Percentiles rank a stretch among this genome's conserved stretches.
These are phyloP conservation scores for Rauvolfia tetraphylla DNA, from an alignment of 257 asterid genomes.

Conservation along the genomic window DNA sequence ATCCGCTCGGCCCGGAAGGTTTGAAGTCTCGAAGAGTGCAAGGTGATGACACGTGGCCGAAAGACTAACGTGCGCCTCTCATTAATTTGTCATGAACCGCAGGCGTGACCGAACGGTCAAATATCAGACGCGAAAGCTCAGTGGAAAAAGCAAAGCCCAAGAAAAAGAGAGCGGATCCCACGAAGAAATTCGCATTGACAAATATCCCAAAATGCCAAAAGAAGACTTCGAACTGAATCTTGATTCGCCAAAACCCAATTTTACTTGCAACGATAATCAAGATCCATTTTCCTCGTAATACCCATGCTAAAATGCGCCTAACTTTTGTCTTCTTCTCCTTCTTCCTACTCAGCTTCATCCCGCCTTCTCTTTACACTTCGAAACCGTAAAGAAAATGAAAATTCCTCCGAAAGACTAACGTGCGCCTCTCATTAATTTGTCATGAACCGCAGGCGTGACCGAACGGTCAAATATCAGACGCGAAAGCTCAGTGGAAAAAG, in stretches of 20 bases:
- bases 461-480: constrained; percentile 39
- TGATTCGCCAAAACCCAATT: constrained; percentile 25
- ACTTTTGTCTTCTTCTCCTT: constrained; percentile 18
- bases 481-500: constrained; percentile 17
- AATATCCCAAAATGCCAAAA: constrained; percentile 3
- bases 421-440: constrained; percentile 30
- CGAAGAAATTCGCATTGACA: constrained; percentile 6
- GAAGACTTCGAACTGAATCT: constrained; percentile 26
- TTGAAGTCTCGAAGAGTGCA: background rate
- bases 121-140: constrained; percentile 26
- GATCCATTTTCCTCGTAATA: constrained; percentile 43
- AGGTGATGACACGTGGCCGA: background rate
- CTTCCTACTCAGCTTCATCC: background rate
- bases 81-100: constrained; percentile 39
- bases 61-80: constrained; percentile 25
- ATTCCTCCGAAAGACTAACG: constrained; percentile 14
- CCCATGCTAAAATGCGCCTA: constrained; percentile 55
- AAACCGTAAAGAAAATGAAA: background rate
- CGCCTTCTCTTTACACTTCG: constrained; percentile 21
- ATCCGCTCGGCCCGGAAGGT: background rate
- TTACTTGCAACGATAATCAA: background rate
- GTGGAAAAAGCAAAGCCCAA: constrained; percentile 15
- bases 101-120: constrained; percentile 53
- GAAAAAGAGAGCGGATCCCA: constrained; percentile 4
- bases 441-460: constrained; percentile 52